Evolutionary conservation across 2,329 filamentous ascomycete genomes (phyloP), one percentile per base, ranked within the genome.

Genomic region (Aspergillus ruber): DNA sequence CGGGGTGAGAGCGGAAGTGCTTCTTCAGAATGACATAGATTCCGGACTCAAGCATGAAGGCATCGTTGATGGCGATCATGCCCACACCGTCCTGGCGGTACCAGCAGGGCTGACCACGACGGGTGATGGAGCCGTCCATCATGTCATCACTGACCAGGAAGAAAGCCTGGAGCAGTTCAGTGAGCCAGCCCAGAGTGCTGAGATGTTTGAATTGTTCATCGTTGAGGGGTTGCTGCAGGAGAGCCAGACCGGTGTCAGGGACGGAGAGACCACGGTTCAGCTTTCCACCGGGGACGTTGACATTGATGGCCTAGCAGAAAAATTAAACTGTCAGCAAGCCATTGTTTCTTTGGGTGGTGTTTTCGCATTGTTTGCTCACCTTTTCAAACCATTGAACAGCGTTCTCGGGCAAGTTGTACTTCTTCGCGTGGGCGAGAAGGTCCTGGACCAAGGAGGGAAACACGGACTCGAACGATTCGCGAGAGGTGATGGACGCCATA

Each of bases 211-310:
- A 95, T 73, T 97, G 86, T 49, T 91, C 81, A 53, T 88, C 79
- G 56, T 76, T 81, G 55, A 97, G 82, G 47, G 86, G 75, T 58
- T 79, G 74, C 62, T 81, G 78, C 64, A 90, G 81, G 54, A 97
- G 83, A 61, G 93, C 77, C 56, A 88, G 85, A 56, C 85, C 84
- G 42, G 90, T 93, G 74, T 98, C 93, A 57, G 93, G 86, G 51
- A 97, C 91, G 42, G 90, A 97, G 82, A 98, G 94, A 74, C 93
- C 93, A 65, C 93, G 89, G 76, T 98, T 98, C 77, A 90, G 95
- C 79, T 98, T 98, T 67, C 93, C 93, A 59, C 93, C 93, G 46
- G 93, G 76, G 6, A 88, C 83, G 74, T 98, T 98, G 74, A 82
- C 79, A 66, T 90, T 81, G 62, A 97, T 80, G 52, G 80, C 85